A percentile compares a stretch with the other conserved stretches of the same genome.
Conservation (phyloP, 176 grass and related monocot genomes). For the Themeda triandra region DNA sequence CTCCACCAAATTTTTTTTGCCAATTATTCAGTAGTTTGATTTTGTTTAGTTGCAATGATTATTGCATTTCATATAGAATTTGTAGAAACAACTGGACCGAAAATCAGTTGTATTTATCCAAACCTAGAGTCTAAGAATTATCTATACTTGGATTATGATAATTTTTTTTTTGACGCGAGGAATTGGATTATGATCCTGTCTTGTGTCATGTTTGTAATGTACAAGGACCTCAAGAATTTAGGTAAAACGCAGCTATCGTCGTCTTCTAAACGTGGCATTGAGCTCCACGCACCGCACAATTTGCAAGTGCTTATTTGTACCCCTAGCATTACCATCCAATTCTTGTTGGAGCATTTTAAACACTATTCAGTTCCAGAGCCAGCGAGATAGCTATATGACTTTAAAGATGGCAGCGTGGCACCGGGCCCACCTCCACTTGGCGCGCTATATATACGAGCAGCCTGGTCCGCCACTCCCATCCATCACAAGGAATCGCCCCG, state of each 20-base stretch:
- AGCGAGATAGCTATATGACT: constrained; percentile 27
- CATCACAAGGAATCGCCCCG: background rate
- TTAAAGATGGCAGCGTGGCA: constrained; percentile 28
- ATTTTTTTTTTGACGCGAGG: too few relatives aligned
- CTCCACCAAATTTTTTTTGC: background rate
- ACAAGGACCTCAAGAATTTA: background rate
- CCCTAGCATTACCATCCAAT: background rate
- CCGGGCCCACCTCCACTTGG: constrained; percentile 27
- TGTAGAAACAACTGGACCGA: background rate
- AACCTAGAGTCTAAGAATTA: background rate
- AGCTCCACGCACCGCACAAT: background rate
- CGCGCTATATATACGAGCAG: constrained; percentile 41
- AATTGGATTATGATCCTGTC: too few relatives aligned
- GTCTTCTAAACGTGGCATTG: background rate
- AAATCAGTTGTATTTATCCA: background rate
- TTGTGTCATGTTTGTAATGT: background rate
- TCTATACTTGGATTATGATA: too few relatives aligned
- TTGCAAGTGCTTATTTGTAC: background rate
- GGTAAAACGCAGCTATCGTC: background rate
- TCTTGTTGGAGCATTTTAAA: background rate
- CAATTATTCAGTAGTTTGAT: background rate
- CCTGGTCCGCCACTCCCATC: constrained; percentile 22
- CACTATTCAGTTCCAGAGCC: constrained; percentile 6
- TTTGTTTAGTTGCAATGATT: background rate
- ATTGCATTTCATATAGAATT: background rate